A percentile compares a stretch with the other conserved stretches of the same genome.
Evolutionary conservation across 768 basidiomycete genomes (phyloP).

Genomic region (Leccinum aurantiacum): DNA sequence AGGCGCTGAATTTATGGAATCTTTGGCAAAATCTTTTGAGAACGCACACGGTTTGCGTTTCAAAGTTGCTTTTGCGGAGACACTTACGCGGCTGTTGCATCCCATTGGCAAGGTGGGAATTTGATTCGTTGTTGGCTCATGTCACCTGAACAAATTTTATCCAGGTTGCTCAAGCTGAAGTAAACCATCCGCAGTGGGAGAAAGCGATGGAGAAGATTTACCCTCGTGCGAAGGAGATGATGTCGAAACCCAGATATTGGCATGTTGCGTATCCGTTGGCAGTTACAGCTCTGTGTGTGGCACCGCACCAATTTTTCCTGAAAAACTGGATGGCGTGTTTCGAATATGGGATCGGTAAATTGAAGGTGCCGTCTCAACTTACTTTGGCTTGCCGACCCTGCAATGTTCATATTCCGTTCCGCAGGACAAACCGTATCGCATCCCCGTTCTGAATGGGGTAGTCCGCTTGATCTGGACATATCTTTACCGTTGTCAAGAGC

Average conservation of each 20-base stretch:
- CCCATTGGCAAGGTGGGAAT: slow-evolving; percentile 77
- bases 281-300: slow-evolving; percentile 82
- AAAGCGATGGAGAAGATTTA: slow-evolving; percentile 85
- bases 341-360: slow-evolving; percentile 67
- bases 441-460: slow-evolving; percentile 76
- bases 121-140: background rate
- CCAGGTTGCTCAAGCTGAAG: slow-evolving; percentile 92
- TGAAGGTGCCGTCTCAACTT: slow-evolving; percentile 58
- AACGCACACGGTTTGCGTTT: slow-evolving; percentile 81
- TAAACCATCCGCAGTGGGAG: slow-evolving; percentile 93
- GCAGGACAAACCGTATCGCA: slow-evolving; percentile 78
- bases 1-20: slow-evolving; percentile 87
- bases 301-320: slow-evolving; percentile 81
- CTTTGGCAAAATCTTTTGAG: slow-evolving; percentile 77
- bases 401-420: slow-evolving; percentile 3
- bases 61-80: slow-evolving; percentile 85
- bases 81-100: slow-evolving; percentile 72
- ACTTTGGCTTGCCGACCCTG: background rate
- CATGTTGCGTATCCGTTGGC: slow-evolving; percentile 80
- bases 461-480: slow-evolving; percentile 91
- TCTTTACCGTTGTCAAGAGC: slow-evolving; percentile 89
- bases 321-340: slow-evolving; percentile 78
- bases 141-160: background rate
- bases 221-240: slow-evolving; percentile 81
- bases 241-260: slow-evolving; percentile 90